phyloP scores from a whole-genome alignment of 2,329 filamentous ascomycete species.

The Cytospora schulzeri region DNA sequence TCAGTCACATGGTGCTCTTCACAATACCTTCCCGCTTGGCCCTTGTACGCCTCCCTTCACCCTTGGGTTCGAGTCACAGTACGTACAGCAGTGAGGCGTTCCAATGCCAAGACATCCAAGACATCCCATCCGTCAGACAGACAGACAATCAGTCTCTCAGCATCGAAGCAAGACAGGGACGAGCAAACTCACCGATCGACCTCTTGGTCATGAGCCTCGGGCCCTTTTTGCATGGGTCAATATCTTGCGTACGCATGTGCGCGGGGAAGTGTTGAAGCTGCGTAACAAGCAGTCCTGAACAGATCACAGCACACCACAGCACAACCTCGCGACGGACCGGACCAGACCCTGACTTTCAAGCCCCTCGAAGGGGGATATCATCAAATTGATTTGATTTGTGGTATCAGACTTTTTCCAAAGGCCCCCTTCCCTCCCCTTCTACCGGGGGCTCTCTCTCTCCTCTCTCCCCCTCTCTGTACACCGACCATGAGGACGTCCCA shows the following conservation, averaged over 20 bases:
- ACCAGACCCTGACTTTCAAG: background rate
- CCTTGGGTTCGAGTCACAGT: too few relatives aligned
- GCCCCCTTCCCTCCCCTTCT: background rate
- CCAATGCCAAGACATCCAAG: too few relatives aligned
- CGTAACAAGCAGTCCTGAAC: background rate
- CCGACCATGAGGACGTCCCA: constrained; percentile 2
- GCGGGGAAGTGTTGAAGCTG: background rate
- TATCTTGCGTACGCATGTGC: background rate
- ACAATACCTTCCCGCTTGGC: background rate
- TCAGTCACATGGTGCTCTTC: background rate
- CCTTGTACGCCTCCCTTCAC: too few relatives aligned
- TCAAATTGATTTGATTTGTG: constrained; percentile 10
- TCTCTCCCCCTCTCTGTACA: constrained; percentile 5
- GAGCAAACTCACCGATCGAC: too few relatives aligned
- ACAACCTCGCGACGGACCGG: background rate
- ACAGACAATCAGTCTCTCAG: too few relatives aligned
- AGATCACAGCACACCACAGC: background rate
- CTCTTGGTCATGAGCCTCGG: background rate
- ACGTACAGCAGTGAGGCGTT: too few relatives aligned
- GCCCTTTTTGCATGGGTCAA: too few relatives aligned
- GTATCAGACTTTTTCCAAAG: constrained; percentile 16
- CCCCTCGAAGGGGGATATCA: constrained; percentile 12
- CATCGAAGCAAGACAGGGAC: too few relatives aligned
- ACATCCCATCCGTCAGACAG: too few relatives aligned
- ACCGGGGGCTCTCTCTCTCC: too few relatives aligned